Conservation (phyloP, 768 basidiomycete species). For the Auriscalpium orientale region DNA sequence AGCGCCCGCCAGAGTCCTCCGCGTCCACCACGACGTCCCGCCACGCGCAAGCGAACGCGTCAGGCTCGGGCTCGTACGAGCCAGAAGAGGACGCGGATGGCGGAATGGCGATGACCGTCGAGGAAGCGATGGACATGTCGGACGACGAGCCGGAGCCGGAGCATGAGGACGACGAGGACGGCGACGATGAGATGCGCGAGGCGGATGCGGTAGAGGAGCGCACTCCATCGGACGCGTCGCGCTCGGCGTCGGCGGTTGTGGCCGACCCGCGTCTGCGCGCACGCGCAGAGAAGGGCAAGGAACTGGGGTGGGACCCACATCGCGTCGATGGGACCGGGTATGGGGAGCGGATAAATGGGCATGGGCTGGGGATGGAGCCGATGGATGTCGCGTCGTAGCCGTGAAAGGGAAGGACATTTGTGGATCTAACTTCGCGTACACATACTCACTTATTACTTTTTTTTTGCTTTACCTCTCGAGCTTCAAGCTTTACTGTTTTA, state of each 20-base stretch:
- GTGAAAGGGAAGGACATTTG: slow-evolving; percentile 20
- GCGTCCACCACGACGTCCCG: background rate
- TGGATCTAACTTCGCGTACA: no score
- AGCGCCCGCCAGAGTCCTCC: slow-evolving; percentile 14
- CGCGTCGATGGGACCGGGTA: background rate
- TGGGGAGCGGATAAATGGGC: slow-evolving; percentile 40
- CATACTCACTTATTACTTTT: no score
- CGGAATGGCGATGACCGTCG: slow-evolving; percentile 18
- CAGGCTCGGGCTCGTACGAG: slow-evolving; percentile 4
- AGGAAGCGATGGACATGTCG: slow-evolving; percentile 21
- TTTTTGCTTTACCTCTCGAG: no score
- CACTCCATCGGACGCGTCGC: slow-evolving; percentile 14
- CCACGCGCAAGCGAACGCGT: background rate
- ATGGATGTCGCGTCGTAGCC: slow-evolving; percentile 40
- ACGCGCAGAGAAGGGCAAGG: background rate
- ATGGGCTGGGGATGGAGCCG: slow-evolving; percentile 32
- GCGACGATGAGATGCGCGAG: slow-evolving; percentile 14
- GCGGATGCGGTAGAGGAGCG: slow-evolving; percentile 4
- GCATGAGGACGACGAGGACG: slow-evolving; percentile 1
- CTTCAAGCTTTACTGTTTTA: no score
- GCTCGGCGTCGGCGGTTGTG: slow-evolving; percentile 2
- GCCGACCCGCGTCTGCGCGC: slow-evolving; percentile 10
- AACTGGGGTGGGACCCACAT: background rate
- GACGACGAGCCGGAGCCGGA: slow-evolving; percentile 12
- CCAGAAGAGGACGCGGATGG: slow-evolving; percentile 20